Base-by-base conservation (phyloP, 73 alveolate species). In the Stentor roeselii region DNA sequence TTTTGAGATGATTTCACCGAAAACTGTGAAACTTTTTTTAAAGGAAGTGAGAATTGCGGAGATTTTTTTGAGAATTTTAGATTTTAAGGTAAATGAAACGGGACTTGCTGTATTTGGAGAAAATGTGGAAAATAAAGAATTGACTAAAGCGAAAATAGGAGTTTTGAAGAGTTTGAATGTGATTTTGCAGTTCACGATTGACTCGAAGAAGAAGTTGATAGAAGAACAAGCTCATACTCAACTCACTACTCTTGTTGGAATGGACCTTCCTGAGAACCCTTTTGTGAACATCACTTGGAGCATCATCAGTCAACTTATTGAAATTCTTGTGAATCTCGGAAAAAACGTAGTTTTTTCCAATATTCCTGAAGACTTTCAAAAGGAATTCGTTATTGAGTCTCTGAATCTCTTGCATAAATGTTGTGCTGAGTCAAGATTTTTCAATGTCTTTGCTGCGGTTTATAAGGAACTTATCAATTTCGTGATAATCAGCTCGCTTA, bases 201-300 rank as follows among this genome's bases (percentile, higher is more conserved):
- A 76, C n/a, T 39, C 59, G n/a, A 76, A 76, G 74, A 37, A 41
- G n/a, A 39, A 76, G 34, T 6, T 27, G 21, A 39, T 76, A n/a
- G 74, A 76, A 76, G 84, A 76, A 76, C 84, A 76, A 76, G 84
- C 31, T 1, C 11, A 2, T 67, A 15, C 15, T 50, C 38, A 15
- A 15, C 38, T 67, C 32, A 32, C 31, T 15, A 39, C 84, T 1
- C 35, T 76, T 21, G 39, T 76, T 36, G 84, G 84, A 14, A 76
- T 35, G 27, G 75, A 37, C 39, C 38, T 41, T 0, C 84, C 84
- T 76, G 75, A 37, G 32, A 21, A 27, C 2, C 84, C 84, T 21
- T 76, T 76, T 41, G 15, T 76, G 6, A 41, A 35, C 37, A 34
- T 76, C 32, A n/a, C 82, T 76, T 14, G 30, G 76, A 15, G 35